Evolutionary conservation across 805 yeast species (phyloP), one percentile per base, ranked within the genome.

Genomic region (Ogataea chonburiensis): DNA sequence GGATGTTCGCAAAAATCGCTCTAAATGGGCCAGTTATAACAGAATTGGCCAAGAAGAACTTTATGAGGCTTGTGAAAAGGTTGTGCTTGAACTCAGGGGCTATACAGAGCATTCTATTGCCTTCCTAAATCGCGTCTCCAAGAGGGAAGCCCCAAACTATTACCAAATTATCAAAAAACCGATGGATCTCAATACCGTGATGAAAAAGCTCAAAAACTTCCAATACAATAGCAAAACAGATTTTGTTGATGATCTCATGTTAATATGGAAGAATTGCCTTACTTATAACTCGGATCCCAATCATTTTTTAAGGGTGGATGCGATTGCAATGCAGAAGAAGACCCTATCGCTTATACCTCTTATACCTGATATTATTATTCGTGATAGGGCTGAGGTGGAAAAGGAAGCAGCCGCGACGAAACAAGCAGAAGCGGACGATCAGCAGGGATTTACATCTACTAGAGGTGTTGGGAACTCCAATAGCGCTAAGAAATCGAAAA

Each of bases 11-110:
- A 93, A 89, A 52, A 91, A 89, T 55, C 69, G 98, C 41, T 94
- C 98, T 0, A 93, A 93, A 62, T 93, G 98, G 99, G 94, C 97
- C 7, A 86, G 86, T 40, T 97, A 93, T 55, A 95, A 89, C 40
- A 73, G 85, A 43, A 80, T 93, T 28, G 99, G 99, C 5, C 99
- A 93, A 63, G 99, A 93, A 56, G 99, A 94, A 58, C 71, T 93
- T 15, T 93, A 93, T 55, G 98, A 94, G 50, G 96, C 97, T 0
- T 91, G 97, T 53, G 99, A 93, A 52, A 89, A 88, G 54, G 98
- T 93, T 1, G 89, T 91, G 0, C 66, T 81, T 46, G 98, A 93
- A 52, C 66, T 93, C 20, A 73, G 98, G 54, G 86, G 91, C 5
- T 86, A 83, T 49, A 91, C 98, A 0, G 97, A 93, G 54, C 98